Evolutionary conservation across 2,329 filamentous ascomycete species (phyloP).

Genomic region (Ceratocystis albifundus): DNA sequence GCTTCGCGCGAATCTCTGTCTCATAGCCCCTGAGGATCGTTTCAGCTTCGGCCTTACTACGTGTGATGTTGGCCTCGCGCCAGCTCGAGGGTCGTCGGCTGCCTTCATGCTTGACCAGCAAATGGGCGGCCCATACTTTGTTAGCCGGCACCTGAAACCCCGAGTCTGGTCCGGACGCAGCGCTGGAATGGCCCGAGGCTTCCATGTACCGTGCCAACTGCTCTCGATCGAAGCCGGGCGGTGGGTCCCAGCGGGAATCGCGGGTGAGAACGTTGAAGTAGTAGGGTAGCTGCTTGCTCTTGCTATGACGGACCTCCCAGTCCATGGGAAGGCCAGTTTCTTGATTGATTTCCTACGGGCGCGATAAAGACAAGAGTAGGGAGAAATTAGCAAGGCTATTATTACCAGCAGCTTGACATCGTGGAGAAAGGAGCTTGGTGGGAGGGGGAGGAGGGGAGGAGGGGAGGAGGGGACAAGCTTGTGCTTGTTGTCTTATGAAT

Average conservation of each 20-base stretch:
- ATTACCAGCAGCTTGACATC: neutral
- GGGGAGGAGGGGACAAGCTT: too few relatives aligned
- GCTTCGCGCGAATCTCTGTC: conserved; percentile 59
- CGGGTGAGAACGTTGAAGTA: conserved; percentile 88
- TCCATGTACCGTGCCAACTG: conserved; percentile 93
- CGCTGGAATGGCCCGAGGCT: conserved; percentile 59
- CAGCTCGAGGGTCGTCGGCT: conserved; percentile 86
- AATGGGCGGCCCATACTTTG: conserved; percentile 86
- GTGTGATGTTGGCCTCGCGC: conserved; percentile 79
- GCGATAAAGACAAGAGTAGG: too few relatives aligned
- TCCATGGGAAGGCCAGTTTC: conserved; percentile 71
- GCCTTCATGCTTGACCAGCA: conserved; percentile 85
- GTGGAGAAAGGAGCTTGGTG: neutral
- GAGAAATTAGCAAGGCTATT: neutral
- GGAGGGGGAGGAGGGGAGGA: too few relatives aligned
- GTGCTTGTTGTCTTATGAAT: neutral
- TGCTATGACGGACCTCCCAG: conserved; percentile 96
- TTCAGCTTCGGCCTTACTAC: conserved; percentile 76
- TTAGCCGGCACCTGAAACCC: conserved; percentile 43
- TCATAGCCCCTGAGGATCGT: conserved; percentile 66
- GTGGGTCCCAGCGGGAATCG: conserved; percentile 91
- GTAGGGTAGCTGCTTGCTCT: conserved; percentile 97
- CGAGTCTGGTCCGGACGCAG: conserved; percentile 17
- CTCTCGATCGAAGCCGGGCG: conserved; percentile 74
- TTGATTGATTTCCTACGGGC: conserved; percentile 14